Conservation (phyloP, 768 basidiomycete species). For the Podaxis sp. region DNA sequence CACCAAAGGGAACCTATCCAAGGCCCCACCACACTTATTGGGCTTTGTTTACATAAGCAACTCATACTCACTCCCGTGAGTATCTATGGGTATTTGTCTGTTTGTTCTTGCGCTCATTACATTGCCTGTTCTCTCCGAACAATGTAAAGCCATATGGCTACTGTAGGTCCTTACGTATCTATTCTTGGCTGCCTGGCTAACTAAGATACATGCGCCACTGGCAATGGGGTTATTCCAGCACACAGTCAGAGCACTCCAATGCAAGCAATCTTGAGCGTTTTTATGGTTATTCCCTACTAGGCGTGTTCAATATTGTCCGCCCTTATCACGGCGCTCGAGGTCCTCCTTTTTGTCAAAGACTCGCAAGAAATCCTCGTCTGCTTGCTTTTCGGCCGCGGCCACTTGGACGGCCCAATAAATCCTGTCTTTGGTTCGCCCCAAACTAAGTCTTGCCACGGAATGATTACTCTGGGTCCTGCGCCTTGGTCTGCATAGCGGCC, state of each 20-base stretch:
- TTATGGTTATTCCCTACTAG: neutral
- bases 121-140: neutral
- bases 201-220: neutral
- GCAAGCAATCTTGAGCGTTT: neutral
- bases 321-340: too few species aligned
- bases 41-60: constrained; percentile 16
- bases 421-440: too few species aligned
- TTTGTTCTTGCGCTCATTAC: neutral
- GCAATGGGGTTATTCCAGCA: constrained; percentile 6
- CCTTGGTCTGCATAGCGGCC: too few species aligned
- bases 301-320: too few species aligned
- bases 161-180: neutral
- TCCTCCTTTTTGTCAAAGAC: too few species aligned
- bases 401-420: too few species aligned
- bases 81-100: neutral
- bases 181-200: neutral
- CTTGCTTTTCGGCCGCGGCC: too few species aligned
- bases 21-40: neutral
- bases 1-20: neutral
- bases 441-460: too few species aligned
- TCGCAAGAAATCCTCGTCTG: too few species aligned
- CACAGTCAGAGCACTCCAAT: neutral
- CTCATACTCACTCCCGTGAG: neutral
- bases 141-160: neutral
- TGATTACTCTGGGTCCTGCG: too few species aligned